Evolutionary conservation across 805 yeast genomes (phyloP).

Genomic region (Torulaspora indica): DNA sequence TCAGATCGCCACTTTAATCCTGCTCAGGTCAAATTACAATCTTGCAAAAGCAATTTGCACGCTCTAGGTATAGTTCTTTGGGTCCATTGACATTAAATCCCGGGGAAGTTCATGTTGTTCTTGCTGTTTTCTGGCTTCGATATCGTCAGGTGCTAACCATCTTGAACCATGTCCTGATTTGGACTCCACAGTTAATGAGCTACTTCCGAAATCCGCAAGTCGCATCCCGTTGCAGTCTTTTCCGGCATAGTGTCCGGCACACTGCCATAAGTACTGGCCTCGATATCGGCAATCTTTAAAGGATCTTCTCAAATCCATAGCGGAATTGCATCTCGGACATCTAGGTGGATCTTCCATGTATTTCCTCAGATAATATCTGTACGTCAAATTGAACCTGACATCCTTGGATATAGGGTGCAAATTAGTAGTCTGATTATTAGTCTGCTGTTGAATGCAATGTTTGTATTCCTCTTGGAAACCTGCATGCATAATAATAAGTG

Average conservation of each 20-base stretch:
- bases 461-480: conserved; percentile 74
- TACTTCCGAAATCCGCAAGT: conserved; percentile 45
- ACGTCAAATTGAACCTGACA: conserved; percentile 60
- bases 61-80: background rate
- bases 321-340: conserved; percentile 41
- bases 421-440: conserved; percentile 34
- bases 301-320: conserved; percentile 53
- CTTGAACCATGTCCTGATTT: conserved; percentile 35
- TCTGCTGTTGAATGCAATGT: conserved; percentile 49
- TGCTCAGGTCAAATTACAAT: no score
- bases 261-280: conserved; percentile 65
- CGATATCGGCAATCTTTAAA: conserved; percentile 42
- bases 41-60: background rate
- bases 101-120: background rate
- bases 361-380: conserved; percentile 45
- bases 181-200: conserved; percentile 35
- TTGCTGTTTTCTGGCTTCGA: conserved; percentile 18
- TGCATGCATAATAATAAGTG: conserved; percentile 67
- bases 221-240: conserved; percentile 45
- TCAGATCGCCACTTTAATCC: no score
- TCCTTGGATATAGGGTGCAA: conserved; percentile 48
- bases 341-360: conserved; percentile 37
- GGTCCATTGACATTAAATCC: background rate
- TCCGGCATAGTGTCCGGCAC: conserved; percentile 45
- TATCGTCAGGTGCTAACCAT: conserved; percentile 47